Evolutionary conservation across 805 yeast genomes (phyloP).

Genomic region (Wickerhamomyces rabaulensis): DNA sequence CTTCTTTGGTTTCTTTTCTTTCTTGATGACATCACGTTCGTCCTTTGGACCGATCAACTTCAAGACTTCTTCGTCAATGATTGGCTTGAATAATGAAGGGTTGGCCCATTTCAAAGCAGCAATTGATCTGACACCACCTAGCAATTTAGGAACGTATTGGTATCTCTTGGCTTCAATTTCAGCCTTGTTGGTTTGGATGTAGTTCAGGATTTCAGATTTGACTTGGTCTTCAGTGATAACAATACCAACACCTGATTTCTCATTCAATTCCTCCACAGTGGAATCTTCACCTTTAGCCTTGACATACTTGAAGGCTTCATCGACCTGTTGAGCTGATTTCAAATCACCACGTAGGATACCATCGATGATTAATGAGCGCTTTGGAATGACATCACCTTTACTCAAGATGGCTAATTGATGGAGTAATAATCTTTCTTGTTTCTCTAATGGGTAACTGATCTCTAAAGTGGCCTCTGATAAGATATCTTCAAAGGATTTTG

Average conservation of each 20-base stretch:
- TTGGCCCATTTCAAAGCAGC: conserved; percentile 88
- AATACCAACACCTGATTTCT: conserved; percentile 76
- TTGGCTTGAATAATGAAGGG: conserved; percentile 81
- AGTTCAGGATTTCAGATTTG: conserved; percentile 47
- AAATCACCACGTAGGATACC: conserved; percentile 64
- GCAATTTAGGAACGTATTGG: conserved; percentile 65
- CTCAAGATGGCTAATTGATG: conserved; percentile 74
- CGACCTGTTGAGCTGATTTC: conserved; percentile 66
- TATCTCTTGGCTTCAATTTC: conserved; percentile 72
- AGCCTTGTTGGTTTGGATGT: conserved; percentile 52
- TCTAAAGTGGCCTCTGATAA: conserved; percentile 38
- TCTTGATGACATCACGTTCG: conserved; percentile 81
- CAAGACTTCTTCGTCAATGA: conserved; percentile 73
- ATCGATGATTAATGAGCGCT: conserved; percentile 47
- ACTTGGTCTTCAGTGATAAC: conserved; percentile 65
- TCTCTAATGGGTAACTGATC: conserved; percentile 39
- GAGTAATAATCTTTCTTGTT: conserved; percentile 55
- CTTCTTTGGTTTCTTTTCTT: conserved; percentile 60
- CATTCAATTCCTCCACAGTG: conserved; percentile 48
- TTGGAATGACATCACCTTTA: conserved; percentile 46
- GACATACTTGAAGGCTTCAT: conserved; percentile 74
- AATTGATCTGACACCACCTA: conserved; percentile 71
- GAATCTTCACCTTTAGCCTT: conserved; percentile 44
- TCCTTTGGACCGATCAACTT: conserved; percentile 88
- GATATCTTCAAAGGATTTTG: conserved; percentile 59